Percentiles rank a stretch among this genome's conserved stretches.
phyloP scores from a whole-genome alignment of 208 protist species.

The Acanthamoeba sp. region DNA sequence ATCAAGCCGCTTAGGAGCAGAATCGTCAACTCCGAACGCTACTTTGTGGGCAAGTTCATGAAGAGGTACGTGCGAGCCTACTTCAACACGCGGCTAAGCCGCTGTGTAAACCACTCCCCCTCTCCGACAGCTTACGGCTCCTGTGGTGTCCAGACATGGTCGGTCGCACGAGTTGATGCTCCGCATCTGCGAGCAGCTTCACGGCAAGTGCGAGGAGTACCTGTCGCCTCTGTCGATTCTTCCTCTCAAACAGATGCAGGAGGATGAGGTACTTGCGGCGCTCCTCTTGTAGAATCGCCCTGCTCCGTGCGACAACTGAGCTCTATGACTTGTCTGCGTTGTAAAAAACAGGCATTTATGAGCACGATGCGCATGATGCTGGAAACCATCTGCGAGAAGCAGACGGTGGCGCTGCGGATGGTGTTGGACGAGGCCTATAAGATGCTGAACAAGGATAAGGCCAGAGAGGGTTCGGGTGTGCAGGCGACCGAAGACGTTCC shows the following conservation, averaged over 20 bases:
- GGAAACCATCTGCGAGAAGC: slow-evolving; percentile 54
- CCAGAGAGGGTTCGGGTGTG: neutral
- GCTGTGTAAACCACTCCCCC: no score
- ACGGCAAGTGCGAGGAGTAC: slow-evolving; percentile 64
- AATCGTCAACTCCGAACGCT: slow-evolving; percentile 94
- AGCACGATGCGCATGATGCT: slow-evolving; percentile 24
- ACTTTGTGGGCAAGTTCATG: slow-evolving; percentile 89
- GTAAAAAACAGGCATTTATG: neutral
- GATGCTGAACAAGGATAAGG: neutral
- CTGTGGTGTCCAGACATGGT: slow-evolving; percentile 16
- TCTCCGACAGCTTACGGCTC: no score
- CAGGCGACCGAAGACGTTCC: neutral
- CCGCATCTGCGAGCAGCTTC: neutral
- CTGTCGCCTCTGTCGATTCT: slow-evolving; percentile 8
- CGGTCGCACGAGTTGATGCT: slow-evolving; percentile 22
- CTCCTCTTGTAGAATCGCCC: no score
- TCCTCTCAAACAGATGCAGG: slow-evolving; percentile 53
- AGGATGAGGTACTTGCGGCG: slow-evolving; percentile 41
- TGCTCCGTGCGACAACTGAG: neutral
- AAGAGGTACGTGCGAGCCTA: neutral
- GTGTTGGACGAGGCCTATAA: slow-evolving; percentile 37
- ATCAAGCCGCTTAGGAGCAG: slow-evolving; percentile 94
- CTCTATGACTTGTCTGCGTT: neutral
- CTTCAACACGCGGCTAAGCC: no score
- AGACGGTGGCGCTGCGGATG: slow-evolving; percentile 30